Evolutionary conservation across 2,329 filamentous ascomycete species (phyloP).

Genomic region (Lasiodiplodia sp.): DNA sequence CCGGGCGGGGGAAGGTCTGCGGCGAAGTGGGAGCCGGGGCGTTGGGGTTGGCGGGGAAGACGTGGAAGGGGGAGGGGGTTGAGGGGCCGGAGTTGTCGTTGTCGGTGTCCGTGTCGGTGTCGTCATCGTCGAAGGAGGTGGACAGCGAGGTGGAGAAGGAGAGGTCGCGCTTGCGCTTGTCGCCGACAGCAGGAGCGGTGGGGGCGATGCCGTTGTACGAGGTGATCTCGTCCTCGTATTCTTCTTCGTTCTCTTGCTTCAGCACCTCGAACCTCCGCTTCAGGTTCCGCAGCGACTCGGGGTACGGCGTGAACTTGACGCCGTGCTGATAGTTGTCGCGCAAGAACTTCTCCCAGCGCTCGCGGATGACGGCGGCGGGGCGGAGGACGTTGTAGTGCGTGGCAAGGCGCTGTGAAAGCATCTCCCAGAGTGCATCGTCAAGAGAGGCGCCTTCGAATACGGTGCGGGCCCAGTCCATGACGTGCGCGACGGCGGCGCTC

Average conservation of each 20-base stretch:
- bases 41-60: neutral
- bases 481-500: neutral
- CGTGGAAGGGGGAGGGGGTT: neutral
- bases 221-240: too few relatives aligned
- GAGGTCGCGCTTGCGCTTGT: too few relatives aligned
- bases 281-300: neutral
- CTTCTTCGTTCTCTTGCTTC: too few relatives aligned
- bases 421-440: neutral
- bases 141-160: too few relatives aligned
- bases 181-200: too few relatives aligned
- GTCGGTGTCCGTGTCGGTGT: neutral
- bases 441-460: neutral
- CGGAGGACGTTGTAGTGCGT: neutral
- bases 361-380: neutral
- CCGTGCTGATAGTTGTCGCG: neutral
- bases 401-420: neutral
- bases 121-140: too few relatives aligned
- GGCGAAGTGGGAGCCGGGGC: neutral
- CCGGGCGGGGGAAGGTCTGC: neutral
- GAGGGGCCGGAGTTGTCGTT: neutral
- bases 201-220: too few relatives aligned
- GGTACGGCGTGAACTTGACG: neutral
- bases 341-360: neutral
- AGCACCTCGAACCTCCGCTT: neutral
- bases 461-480: neutral